Percentiles rank a stretch among this genome's conserved stretches.
Conservation (phyloP, 1,284 basidiomycete species). For the Microbotryomycetes sp. region DNA sequence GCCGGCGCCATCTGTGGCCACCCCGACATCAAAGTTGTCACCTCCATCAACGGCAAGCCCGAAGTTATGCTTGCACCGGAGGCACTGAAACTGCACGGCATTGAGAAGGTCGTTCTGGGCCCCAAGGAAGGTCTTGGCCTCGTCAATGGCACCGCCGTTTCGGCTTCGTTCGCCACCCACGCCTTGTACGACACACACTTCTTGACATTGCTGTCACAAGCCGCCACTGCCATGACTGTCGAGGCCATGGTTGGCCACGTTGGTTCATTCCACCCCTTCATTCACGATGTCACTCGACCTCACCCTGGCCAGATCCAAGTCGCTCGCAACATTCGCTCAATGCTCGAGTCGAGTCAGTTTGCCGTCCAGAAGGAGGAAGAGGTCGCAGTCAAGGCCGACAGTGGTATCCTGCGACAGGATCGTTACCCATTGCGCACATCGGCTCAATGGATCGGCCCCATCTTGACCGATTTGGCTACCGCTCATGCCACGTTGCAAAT, state of each 20-base stretch:
- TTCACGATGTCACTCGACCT: slow-evolving; percentile 68
- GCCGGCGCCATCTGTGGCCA: slow-evolving; percentile 71
- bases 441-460: slow-evolving; percentile 71
- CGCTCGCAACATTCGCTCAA: slow-evolving; percentile 57
- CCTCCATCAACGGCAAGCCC: slow-evolving; percentile 14
- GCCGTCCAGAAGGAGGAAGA: slow-evolving; percentile 59
- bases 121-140: slow-evolving; percentile 77
- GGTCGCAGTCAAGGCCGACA: slow-evolving; percentile 60
- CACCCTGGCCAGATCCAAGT: slow-evolving; percentile 78
- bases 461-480: slow-evolving; percentile 69
- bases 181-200: slow-evolving; percentile 65
- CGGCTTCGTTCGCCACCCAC: slow-evolving; percentile 48
- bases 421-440: slow-evolving; percentile 70
- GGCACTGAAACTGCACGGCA: slow-evolving; percentile 59
- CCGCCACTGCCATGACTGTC: slow-evolving; percentile 73
- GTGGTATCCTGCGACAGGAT: slow-evolving; percentile 63
- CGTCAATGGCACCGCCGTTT: slow-evolving; percentile 74
- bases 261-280: slow-evolving; percentile 71
- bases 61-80: slow-evolving; percentile 41
- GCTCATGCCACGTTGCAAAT: slow-evolving; percentile 59
- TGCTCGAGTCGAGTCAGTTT: slow-evolving; percentile 62
- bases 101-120: slow-evolving; percentile 61
- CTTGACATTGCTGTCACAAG: slow-evolving; percentile 63
- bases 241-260: slow-evolving; percentile 65
- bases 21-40: slow-evolving; percentile 60